Evolutionary conservation across 768 basidiomycete genomes (phyloP).

Genomic region (Mycena latifolia): DNA sequence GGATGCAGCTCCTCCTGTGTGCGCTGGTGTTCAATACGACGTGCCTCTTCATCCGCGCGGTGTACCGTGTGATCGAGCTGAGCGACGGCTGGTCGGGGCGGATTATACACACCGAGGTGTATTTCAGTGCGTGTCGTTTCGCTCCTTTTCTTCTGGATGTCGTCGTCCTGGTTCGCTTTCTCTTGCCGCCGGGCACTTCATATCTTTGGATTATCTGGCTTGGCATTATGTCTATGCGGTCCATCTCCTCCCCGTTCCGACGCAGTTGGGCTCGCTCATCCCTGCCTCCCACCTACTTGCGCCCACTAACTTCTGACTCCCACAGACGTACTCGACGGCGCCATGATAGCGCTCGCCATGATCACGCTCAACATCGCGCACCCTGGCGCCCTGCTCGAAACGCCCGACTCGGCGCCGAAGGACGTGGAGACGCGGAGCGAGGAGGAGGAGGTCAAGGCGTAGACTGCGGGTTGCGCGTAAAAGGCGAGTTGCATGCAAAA

Average conservation of each 20-base stretch:
- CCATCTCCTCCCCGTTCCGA: no score
- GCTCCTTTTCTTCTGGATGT: no score
- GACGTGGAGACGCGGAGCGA: not conserved
- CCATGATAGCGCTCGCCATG: conserved; percentile 32
- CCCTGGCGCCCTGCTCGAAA: conserved; percentile 15
- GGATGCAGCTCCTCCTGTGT: conserved; percentile 13
- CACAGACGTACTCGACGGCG: conserved; percentile 36
- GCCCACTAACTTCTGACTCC: no score
- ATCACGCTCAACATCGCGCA: conserved; percentile 32
- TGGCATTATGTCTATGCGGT: no score
- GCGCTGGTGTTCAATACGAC: conserved; percentile 35
- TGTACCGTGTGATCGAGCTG: conserved; percentile 53
- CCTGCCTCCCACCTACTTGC: no score
- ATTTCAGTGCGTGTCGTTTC: conserved; percentile 48
- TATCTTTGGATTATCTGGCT: no score
- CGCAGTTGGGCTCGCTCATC: no score
- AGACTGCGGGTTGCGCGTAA: no score
- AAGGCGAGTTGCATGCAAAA: no score
- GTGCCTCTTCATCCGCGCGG: conserved; percentile 37
- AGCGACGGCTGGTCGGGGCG: conserved; percentile 48
- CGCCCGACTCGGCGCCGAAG: not conserved
- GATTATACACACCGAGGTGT: conserved; percentile 47
- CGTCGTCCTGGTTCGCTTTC: no score
- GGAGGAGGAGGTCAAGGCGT: not conserved
- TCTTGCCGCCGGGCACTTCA: no score